Evolutionary conservation across 2,329 filamentous ascomycete genomes (phyloP).

Genomic region (Ophiostoma quercus): DNA sequence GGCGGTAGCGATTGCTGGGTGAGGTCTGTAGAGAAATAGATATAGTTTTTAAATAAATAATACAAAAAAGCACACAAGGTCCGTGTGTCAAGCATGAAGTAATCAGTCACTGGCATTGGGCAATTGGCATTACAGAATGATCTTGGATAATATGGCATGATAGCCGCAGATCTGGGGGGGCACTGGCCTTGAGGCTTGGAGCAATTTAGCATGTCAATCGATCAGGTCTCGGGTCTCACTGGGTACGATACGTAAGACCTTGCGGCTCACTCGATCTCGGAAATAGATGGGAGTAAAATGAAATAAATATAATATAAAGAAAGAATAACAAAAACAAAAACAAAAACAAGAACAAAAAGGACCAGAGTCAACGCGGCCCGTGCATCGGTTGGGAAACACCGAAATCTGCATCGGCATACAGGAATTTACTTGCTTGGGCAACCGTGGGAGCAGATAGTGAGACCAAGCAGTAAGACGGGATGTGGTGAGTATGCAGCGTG

Average conservation of each 20-base stretch:
- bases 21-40: background rate
- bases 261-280: background rate
- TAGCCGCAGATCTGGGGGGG: background rate
- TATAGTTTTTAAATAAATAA: background rate
- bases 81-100: background rate
- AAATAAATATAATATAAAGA: background rate
- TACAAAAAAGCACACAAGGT: background rate
- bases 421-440: background rate
- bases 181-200: background rate
- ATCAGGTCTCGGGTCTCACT: background rate
- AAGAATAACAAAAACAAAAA: background rate
- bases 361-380: constrained; percentile 4
- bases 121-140: background rate
- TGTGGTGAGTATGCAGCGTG: background rate
- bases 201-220: background rate
- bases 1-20: background rate
- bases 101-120: background rate
- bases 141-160: background rate
- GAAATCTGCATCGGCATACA: constrained; percentile 14
- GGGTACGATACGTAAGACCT: background rate
- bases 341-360: background rate
- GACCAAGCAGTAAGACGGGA: constrained; percentile 6
- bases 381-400: constrained; percentile 14
- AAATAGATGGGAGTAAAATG: no score
- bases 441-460: background rate